A percentile compares a stretch with the other conserved stretches of the same genome.
Evolutionary conservation across 352 stramenopile species (phyloP).

Genomic region (Phytophthora citricola): DNA sequence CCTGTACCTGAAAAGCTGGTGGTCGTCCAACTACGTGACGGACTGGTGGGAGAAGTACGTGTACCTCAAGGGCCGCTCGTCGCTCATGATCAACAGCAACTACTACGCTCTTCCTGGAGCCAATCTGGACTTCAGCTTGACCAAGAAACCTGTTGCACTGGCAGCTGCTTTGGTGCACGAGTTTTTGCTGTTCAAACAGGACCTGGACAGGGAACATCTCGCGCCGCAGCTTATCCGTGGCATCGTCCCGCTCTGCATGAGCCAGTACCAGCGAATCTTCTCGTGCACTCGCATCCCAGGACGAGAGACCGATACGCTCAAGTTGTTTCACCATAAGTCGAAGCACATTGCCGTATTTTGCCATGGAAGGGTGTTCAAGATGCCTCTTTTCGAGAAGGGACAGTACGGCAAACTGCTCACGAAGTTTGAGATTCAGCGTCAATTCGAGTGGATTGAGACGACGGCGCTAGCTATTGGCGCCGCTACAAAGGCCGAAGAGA

Average conservation of each 20-base stretch:
- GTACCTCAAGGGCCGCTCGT: conserved; percentile 87
- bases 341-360: conserved; percentile 91
- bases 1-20: conserved; percentile 91
- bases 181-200: conserved; percentile 90
- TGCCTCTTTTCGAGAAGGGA: conserved; percentile 86
- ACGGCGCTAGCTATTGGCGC: conserved; percentile 49
- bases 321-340: conserved; percentile 72
- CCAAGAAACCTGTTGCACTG: conserved; percentile 67
- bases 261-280: conserved; percentile 91
- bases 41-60: conserved; percentile 94
- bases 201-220: conserved; percentile 85
- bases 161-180: conserved; percentile 75
- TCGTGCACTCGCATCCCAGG: conserved; percentile 89
- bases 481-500: conserved; percentile 46
- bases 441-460: conserved; percentile 76
- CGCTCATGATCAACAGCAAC: conserved; percentile 93
- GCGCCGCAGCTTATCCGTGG: conserved; percentile 83
- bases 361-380: conserved; percentile 89
- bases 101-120: conserved; percentile 87
- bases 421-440: conserved; percentile 82
- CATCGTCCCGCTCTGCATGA: conserved; percentile 92
- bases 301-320: conserved; percentile 83
- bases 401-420: conserved; percentile 75
- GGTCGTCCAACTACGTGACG: conserved; percentile 90
- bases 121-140: conserved; percentile 69